Percentiles rank a stretch among this genome's conserved stretches.
Conservation (phyloP, 2,329 filamentous ascomycete species). For the Curvularia hawaiiensis region DNA sequence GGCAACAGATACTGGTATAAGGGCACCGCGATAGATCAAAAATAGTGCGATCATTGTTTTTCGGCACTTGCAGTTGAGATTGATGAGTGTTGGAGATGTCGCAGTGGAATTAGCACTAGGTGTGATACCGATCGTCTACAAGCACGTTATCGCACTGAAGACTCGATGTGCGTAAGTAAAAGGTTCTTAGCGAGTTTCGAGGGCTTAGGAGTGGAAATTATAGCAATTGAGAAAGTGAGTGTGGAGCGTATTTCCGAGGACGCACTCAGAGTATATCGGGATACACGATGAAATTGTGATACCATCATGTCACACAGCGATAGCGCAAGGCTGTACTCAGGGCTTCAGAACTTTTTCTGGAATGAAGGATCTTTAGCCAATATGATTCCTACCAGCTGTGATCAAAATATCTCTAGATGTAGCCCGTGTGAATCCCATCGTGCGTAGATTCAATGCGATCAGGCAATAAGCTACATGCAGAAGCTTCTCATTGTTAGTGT, state of each 20-base stretch:
- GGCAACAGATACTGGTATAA: neutral
- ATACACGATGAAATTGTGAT: neutral
- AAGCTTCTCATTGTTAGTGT: too few relatives aligned
- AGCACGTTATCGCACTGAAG: too few relatives aligned
- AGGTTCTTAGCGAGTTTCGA: neutral
- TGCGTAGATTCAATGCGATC: too few relatives aligned
- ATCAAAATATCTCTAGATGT: too few relatives aligned
- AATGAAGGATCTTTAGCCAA: neutral
- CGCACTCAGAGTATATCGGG: too few relatives aligned
- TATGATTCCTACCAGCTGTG: too few relatives aligned
- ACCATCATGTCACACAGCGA: neutral
- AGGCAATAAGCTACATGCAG: too few relatives aligned
- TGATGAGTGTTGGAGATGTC: neutral
- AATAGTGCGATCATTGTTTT: neutral
- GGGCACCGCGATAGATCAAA: neutral
- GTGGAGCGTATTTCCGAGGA: neutral
- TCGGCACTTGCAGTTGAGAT: neutral
- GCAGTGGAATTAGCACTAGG: too few relatives aligned
- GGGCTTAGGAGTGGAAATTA: neutral
- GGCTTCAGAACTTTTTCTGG: neutral
- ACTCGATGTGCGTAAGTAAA: neutral
- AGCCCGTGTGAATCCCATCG: too few relatives aligned
- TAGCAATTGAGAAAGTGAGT: neutral
- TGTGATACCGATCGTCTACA: too few relatives aligned
- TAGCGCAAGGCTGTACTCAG: neutral